Evolutionary conservation across 371 early-diverging fungal species (phyloP), one percentile per base, ranked within the genome.

Genomic region (Massospora cicadina): DNA sequence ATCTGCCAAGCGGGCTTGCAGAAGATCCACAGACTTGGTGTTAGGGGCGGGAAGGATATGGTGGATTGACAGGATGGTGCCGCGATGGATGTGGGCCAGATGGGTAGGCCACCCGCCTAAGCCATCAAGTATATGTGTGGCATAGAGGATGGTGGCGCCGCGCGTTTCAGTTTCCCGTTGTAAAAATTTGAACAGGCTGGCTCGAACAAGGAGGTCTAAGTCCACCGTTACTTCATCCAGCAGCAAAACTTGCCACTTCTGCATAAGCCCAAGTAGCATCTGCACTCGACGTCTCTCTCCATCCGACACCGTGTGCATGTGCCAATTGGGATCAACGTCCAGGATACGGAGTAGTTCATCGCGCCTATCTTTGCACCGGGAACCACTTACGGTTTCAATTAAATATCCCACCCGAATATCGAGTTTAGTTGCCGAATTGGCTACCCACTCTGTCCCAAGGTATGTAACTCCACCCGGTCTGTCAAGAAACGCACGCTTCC

Each of bases 141-240:
- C 81, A 70, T 85, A 84, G 5, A 87, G 73, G 63, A 89, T 83
- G 1, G 86, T 84, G 1, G 83, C 84, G 5, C 74, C 74, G 28
- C 86, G 77, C 27, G 69, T 63, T 62, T 80, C 81, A 5, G 86
- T 83, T 67, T 90, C 88, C 24, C 72, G 63, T 29, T 72, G 70
- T 2, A 90, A 70, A 66, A 81, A 88, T 2, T 75, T 63, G 17
- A 89, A 71, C 61, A 88, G 76, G 66, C 86, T 81, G 12, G 77
- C 67, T 32, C 90, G 78, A 0, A 86, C 88, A 26, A 87, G 72
- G 2, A 88, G 84, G 72, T 90, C 90, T 58, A 88, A 71, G 72
- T 90, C 90, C 17, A 86, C 86, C 0, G 90, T 89, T 5, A 89
- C 88, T 74, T 88, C 90, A 73, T 88, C 90, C 29, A 88, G 70